Evolutionary conservation across 169 alveolate species (phyloP).

Genomic region (Plasmodium reichenowi): DNA sequence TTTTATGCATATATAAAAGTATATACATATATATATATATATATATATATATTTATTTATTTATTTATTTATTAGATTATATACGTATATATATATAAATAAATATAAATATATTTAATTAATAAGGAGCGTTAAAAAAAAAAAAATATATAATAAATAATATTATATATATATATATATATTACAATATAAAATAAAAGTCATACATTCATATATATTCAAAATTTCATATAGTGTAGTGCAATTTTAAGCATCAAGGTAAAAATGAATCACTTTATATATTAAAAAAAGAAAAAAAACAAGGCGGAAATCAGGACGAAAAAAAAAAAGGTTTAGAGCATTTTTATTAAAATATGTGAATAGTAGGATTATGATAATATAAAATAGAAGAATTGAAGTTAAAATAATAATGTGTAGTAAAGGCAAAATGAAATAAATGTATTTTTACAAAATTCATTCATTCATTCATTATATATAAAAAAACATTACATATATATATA

Average conservation of each 20-base stretch:
- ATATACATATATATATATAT: conserved; percentile 18
- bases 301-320: background rate
- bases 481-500: too few species aligned
- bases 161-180: too few species aligned
- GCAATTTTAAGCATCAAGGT: conserved; percentile 23
- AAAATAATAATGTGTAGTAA: conserved; percentile 1
- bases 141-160: conserved; percentile 12
- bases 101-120: conserved; percentile 11
- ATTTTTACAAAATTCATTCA: too few species aligned
- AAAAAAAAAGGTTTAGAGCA: conserved; percentile 4
- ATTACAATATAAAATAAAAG: background rate
- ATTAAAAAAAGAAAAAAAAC: conserved; percentile 35
- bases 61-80: background rate
- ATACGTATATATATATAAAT: conserved; percentile 20
- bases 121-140: conserved; percentile 3
- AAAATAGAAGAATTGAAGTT: conserved; percentile 5
- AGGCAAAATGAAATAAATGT: background rate
- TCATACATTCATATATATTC: conserved; percentile 5
- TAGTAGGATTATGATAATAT: conserved; percentile 12
- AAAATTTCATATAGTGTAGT: conserved; percentile 25
- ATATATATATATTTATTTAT: background rate
- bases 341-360: conserved; percentile 36
- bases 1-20: conserved; percentile 1
- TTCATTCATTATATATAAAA: too few species aligned
- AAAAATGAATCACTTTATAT: background rate